Evolutionary conservation across 176 grass and related monocot species (phyloP), one percentile per base, ranked within the genome.

Genomic region (Rhynchospora pubera): DNA sequence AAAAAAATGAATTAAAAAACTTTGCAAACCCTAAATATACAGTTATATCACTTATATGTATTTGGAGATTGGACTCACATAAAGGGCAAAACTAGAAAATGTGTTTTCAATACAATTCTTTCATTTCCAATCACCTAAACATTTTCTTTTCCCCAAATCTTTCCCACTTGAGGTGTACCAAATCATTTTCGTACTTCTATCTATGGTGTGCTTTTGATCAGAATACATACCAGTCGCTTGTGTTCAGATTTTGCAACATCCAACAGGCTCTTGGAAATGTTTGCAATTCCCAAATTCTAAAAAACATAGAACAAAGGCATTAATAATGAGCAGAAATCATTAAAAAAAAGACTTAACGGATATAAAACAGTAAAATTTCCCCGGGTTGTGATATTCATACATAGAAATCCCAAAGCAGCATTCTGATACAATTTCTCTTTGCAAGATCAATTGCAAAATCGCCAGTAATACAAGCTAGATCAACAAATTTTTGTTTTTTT

Each of bases 271-370:
- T 91, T 93, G 14, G 96, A 94, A 80, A 95, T 93, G 76, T 90
- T 92, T n/a, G 87, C 82, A 74, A 99, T 95, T 18, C 96, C 96
- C 84, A 99, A 73, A 73, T 91, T 89, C 96, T 99, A 82, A 55
- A 24, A 13, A n/a, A 46, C 59, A 12, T 24, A 50, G 19, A 14
- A 47, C 51, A 23, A 32, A 43, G 9, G 3, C 24, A 63, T 16
- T 34, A 81, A 53, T 21, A 79, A 32, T 65, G 28, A 15, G 26
- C 26, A 28, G 8, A 50, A 50, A 39, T 39, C 34, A 39, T 11
- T 19, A 50, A 14, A 15, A 77, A 46, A 77, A 53, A 77, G 15
- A 19, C 53, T 39, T 12, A 11, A 5, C 57, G 16, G 64, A 85
- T 14, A 24, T 26, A 74, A 74, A 22, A 26, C 70, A 74, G 69